phyloP scores from a whole-genome alignment of 2,329 filamentous ascomycete species.

The Thermomyces lanuginosus region DNA sequence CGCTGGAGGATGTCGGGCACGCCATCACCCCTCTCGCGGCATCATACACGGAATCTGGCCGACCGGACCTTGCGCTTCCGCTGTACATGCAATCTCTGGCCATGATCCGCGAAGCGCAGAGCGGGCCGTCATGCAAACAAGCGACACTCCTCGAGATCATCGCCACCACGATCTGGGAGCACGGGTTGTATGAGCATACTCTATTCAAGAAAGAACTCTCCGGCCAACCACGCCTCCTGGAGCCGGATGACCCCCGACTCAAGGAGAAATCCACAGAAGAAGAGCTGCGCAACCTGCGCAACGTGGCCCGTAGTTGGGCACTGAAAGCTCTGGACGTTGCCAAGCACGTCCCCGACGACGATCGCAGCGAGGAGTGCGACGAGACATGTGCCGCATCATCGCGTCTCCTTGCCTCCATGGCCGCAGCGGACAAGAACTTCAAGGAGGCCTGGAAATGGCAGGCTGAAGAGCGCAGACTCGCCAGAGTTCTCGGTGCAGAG shows the following conservation, averaged over 20 bases:
- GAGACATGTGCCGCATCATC: slow-evolving; percentile 65
- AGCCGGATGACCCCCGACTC: neutral
- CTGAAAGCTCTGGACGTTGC: slow-evolving; percentile 6
- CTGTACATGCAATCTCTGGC: slow-evolving; percentile 73
- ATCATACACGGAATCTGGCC: slow-evolving; percentile 56
- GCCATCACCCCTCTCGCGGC: slow-evolving; percentile 47
- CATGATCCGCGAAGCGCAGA: slow-evolving; percentile 38
- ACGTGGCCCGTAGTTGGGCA: slow-evolving; percentile 6
- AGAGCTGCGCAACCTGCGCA: slow-evolving; percentile 25
- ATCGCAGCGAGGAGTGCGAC: slow-evolving; percentile 65
- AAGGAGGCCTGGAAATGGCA: slow-evolving; percentile 52
- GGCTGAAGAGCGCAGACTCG: slow-evolving; percentile 51
- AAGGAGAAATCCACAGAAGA: slow-evolving; percentile 51
- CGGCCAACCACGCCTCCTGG: no score
- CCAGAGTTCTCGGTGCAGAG: no score
- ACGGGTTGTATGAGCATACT: slow-evolving; percentile 20
- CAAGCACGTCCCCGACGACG: slow-evolving; percentile 19
- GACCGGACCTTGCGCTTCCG: slow-evolving; percentile 68
- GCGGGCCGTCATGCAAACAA: slow-evolving; percentile 49
- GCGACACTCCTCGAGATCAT: slow-evolving; percentile 53
- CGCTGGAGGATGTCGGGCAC: slow-evolving; percentile 21
- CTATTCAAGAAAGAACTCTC: slow-evolving; percentile 1
- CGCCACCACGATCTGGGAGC: slow-evolving; percentile 34
- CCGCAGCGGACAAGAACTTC: slow-evolving; percentile 52
- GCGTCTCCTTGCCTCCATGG: slow-evolving; percentile 64